Conservation (phyloP, 2,329 filamentous ascomycete species). For the Neocatenulostroma microsporum region DNA sequence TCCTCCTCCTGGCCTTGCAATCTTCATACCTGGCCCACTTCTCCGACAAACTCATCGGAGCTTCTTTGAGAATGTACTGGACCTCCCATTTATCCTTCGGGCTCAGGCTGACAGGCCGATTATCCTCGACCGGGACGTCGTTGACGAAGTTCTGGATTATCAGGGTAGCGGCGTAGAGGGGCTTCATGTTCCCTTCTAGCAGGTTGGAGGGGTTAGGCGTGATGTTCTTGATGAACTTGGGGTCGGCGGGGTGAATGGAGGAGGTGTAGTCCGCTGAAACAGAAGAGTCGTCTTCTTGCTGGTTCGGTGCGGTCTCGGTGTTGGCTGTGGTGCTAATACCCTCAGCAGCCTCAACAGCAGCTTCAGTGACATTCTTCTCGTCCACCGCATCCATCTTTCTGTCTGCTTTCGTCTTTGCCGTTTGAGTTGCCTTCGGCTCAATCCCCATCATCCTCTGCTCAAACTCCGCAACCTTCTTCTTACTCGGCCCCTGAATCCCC, state of each 20-base stretch:
- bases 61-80: constrained; percentile 68
- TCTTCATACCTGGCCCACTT: constrained; percentile 49
- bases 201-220: too few relatives aligned
- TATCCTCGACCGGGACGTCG: constrained; percentile 40
- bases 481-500: constrained; percentile 61
- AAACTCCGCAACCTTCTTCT: constrained; percentile 59
- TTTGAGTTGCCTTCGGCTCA: not conserved
- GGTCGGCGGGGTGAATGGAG: constrained; percentile 6
- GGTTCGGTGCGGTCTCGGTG: not conserved
- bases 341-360: too few relatives aligned
- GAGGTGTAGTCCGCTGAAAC: constrained; percentile 3
- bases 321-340: too few relatives aligned
- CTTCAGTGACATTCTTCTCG: not conserved
- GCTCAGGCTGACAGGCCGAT: constrained; percentile 49
- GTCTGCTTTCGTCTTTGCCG: not conserved
- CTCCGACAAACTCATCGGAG: constrained; percentile 34
- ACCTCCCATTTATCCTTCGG: constrained; percentile 56
- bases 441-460: constrained; percentile 44
- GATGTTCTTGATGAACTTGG: constrained; percentile 7
- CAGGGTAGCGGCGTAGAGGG: constrained; percentile 62
- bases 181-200: constrained; percentile 16
- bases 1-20: constrained; percentile 50
- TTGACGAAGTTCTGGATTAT: constrained; percentile 67
- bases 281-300: not conserved
- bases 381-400: not conserved